Evolutionary conservation across 2,329 filamentous ascomycete genomes (phyloP), one percentile per base, ranked within the genome.

Genomic region (Penicillium expansum): DNA sequence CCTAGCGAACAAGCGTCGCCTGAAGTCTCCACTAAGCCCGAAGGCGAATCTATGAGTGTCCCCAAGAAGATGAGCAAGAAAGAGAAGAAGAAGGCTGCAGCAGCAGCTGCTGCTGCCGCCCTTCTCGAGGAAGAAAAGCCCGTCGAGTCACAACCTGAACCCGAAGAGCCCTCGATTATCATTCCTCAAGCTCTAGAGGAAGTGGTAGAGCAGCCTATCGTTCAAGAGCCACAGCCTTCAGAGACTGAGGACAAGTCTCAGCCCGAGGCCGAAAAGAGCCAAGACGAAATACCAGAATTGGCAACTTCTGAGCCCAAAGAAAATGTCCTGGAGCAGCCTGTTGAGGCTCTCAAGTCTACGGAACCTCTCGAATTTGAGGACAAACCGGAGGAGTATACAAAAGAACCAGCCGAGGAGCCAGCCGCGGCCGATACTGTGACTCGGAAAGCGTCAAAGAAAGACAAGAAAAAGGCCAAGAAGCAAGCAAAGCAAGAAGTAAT

Each of bases 361-460:
- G 37, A 48, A 22, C 11, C 20, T 10, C n/a, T 44, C 30, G 18
- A 57, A 43, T 22, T 16, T 20, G 38, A 56, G 35, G 11, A 24
- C 11, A 44, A 35, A 3, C 62, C 56, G 35, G 62, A 59, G 24
- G 43, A 51, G 18, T 52, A 43, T 27, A 52, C 22, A 29, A 48
- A 49, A 48, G 56, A 61, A 16, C 42, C 52, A 20, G 48, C 35
- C 10, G 61, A 66, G 5, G 62, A 69, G 6, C 29, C 45, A 33
- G 41, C 56, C 49, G 59, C 50, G 1, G 44, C 48, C 13, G 57
- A 56, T 8, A 37, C 63, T 13, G 22, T 62, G 32, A 59, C 62
- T 33, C 62, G 63, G 62, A 70, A 72, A 50, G 50, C 65, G 11
- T 71, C 69, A 45, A 76, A 76, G 61, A 76, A 76, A 54, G 67